These are phyloP conservation scores for Fraxinus angustifolia DNA, from an alignment of 305 asterid species.

Conservation along the genomic window DNA sequence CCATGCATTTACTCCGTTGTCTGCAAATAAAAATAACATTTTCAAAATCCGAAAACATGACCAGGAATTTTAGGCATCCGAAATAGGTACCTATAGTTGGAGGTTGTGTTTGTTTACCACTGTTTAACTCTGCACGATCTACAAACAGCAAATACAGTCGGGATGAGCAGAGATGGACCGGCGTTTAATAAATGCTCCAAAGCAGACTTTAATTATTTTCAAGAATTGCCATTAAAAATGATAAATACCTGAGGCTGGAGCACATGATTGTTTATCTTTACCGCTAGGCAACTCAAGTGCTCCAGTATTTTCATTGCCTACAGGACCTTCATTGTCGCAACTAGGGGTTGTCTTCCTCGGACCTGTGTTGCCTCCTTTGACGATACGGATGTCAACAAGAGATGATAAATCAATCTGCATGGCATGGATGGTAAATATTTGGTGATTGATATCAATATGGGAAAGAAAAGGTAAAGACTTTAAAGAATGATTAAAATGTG, in stretches of 20 bases:
- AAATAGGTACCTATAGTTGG: constrained; percentile 31
- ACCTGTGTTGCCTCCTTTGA: constrained; percentile 38
- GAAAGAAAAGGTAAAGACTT: not conserved
- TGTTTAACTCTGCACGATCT: constrained; percentile 33
- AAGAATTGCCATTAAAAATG: constrained; percentile 2
- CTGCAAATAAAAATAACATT: constrained; percentile 26
- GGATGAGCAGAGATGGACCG: not conserved
- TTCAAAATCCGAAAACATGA: not conserved
- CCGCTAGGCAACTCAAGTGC: constrained; percentile 28
- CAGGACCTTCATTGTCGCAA: constrained; percentile 32
- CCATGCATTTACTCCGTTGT: constrained; percentile 47
- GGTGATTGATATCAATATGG: not conserved
- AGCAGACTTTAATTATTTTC: not conserved
- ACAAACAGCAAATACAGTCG: constrained; percentile 15
- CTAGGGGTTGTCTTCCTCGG: constrained; percentile 26
- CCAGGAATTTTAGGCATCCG: not conserved
- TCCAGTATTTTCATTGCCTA: constrained; percentile 31
- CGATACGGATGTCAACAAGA: constrained; percentile 66
- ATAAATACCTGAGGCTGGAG: constrained; percentile 43
- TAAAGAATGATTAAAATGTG: constrained; percentile 2
- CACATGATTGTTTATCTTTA: constrained; percentile 32
- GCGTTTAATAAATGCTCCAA: constrained; percentile 2
- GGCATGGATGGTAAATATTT: constrained; percentile 10
- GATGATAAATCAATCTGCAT: constrained; percentile 68
- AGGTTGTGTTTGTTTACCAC: constrained; percentile 27